Evolutionary conservation across 2,329 filamentous ascomycete species (phyloP).

Genomic region (Didymella pomorum): DNA sequence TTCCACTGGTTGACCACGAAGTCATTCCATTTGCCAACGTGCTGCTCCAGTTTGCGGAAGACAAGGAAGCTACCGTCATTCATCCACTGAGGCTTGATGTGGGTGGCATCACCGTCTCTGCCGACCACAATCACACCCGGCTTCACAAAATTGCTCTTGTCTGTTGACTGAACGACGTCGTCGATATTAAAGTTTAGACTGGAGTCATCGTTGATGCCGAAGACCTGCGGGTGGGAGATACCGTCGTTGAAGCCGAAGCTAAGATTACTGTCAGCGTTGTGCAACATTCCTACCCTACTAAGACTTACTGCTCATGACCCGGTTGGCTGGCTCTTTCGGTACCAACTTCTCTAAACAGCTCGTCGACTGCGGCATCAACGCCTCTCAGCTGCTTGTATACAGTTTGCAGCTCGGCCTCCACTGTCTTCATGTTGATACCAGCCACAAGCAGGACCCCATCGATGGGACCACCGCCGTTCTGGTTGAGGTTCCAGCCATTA

Average conservation of each 20-base stretch:
- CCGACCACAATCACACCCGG: conserved; percentile 17
- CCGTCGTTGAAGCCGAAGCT: conserved; percentile 22
- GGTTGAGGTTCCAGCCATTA: conserved; percentile 14
- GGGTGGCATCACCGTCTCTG: conserved; percentile 6
- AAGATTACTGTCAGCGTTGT: neutral
- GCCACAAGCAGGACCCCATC: conserved; percentile 18
- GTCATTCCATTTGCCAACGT: conserved; percentile 20
- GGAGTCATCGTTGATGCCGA: conserved; percentile 14
- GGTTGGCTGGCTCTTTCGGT: conserved; percentile 8
- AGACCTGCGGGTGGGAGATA: conserved; percentile 18
- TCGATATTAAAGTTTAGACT: conserved; percentile 10
- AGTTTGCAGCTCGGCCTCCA: conserved; percentile 10
- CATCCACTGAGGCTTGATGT: conserved; percentile 17
- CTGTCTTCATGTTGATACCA: conserved; percentile 9
- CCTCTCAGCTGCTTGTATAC: conserved; percentile 10
- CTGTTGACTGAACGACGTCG: conserved; percentile 8
- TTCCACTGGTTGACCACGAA: conserved; percentile 12
- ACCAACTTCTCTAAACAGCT: conserved; percentile 14
- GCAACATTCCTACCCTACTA: neutral
- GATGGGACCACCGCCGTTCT: conserved; percentile 15
- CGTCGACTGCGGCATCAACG: conserved; percentile 11
- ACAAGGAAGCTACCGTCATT: conserved; percentile 20
- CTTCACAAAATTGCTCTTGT: conserved; percentile 14
- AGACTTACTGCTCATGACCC: conserved; percentile 19
- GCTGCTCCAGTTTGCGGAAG: conserved; percentile 20